Evolutionary conservation across 1,284 basidiomycete genomes (phyloP).

Genomic region (Cystobasidium pallidum): DNA sequence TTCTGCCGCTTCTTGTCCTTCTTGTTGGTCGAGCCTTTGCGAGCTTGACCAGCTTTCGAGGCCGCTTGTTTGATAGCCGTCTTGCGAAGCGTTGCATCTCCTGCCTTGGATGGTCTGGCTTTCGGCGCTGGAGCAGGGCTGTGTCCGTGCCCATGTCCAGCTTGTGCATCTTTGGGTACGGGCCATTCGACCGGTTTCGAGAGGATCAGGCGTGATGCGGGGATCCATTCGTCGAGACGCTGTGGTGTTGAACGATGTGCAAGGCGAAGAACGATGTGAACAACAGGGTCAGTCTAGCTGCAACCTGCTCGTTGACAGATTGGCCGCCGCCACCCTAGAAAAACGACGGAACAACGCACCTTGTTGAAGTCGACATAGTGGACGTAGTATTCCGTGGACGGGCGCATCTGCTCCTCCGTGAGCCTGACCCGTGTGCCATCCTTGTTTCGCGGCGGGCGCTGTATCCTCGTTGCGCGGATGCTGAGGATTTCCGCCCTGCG

Average conservation of each 20-base stretch:
- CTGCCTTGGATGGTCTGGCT: constrained; percentile 58
- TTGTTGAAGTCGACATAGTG: constrained; percentile 99
- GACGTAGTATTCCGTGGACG: constrained; percentile 81
- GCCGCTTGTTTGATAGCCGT: constrained; percentile 51
- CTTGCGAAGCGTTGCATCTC: constrained; percentile 51
- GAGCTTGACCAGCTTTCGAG: constrained; percentile 46
- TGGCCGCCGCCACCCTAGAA: background rate
- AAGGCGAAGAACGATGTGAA: constrained; percentile 20
- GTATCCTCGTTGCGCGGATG: constrained; percentile 73
- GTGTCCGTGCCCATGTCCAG: constrained; percentile 50
- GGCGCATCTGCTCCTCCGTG: constrained; percentile 45
- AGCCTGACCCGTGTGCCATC: constrained; percentile 32
- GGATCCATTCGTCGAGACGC: constrained; percentile 98
- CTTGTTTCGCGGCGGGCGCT: constrained; percentile 63
- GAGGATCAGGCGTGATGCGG: constrained; percentile 80
- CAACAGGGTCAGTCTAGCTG: background rate
- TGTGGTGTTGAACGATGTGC: constrained; percentile 46
- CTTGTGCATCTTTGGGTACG: constrained; percentile 62
- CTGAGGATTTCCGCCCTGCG: constrained; percentile 91
- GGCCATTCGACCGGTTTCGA: constrained; percentile 93
- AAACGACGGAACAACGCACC: constrained; percentile 41
- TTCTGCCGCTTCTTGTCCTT: constrained; percentile 39
- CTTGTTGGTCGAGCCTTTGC: constrained; percentile 41
- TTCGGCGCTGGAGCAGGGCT: constrained; percentile 53
- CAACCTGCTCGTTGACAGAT: background rate